These are phyloP conservation scores for Paspalum vaginatum DNA, from an alignment of 176 grass and related monocot species.

Conservation along the genomic window DNA sequence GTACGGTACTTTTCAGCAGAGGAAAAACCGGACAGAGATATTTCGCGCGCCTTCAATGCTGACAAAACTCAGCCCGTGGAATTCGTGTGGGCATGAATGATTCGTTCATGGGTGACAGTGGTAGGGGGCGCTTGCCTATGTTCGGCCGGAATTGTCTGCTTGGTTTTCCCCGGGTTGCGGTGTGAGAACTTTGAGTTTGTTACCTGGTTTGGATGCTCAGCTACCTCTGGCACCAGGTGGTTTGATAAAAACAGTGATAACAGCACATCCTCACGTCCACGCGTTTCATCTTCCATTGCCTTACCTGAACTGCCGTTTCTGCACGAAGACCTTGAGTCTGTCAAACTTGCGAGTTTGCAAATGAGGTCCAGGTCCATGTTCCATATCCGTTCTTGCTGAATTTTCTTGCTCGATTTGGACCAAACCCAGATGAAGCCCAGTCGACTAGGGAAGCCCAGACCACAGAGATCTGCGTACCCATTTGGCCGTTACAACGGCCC, in stretches of 20 bases:
- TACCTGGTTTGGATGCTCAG: background rate
- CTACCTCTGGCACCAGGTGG: background rate
- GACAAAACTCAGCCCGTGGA: background rate
- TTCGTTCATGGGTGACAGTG: background rate
- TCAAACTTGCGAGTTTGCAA: background rate
- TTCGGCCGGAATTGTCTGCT: background rate
- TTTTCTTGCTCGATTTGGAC: too few relatives aligned
- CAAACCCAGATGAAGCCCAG: too few relatives aligned
- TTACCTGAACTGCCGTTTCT: background rate
- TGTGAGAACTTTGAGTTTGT: background rate
- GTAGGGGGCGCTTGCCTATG: background rate
- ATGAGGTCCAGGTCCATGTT: too few relatives aligned
- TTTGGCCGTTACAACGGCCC: too few relatives aligned
- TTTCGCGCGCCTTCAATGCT: background rate
- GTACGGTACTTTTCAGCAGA: too few relatives aligned
- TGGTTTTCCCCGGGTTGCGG: background rate
- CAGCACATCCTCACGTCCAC: background rate
- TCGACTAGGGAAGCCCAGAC: too few relatives aligned
- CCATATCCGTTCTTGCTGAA: too few relatives aligned
- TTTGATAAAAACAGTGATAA: background rate
- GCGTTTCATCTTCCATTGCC: background rate
- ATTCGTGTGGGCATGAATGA: background rate
- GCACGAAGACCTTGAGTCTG: background rate
- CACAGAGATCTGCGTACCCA: too few relatives aligned
- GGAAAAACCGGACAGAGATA: background rate